Evolutionary conservation across 495 filamentous ascomycete species (phyloP).

Genomic region (Hyaloscypha bicolor): DNA sequence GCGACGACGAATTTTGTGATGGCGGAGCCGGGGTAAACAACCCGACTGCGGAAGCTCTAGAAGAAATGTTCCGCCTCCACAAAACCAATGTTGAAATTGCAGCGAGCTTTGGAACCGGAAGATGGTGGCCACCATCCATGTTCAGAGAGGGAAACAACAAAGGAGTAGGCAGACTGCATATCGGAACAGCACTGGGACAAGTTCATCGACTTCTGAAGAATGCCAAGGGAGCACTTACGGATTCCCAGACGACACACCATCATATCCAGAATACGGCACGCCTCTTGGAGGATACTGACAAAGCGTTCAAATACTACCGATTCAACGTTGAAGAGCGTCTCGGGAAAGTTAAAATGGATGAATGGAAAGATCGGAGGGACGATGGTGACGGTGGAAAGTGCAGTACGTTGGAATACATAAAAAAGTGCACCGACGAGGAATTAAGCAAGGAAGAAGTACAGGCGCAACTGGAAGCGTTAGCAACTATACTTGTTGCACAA

Average conservation of each 20-base stretch:
- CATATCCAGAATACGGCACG: not conserved
- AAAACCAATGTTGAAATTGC: not conserved
- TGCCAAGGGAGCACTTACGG: not conserved
- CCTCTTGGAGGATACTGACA: too few species aligned
- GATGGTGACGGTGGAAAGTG: not conserved
- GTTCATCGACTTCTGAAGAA: not conserved
- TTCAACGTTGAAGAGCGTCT: constrained; percentile 5
- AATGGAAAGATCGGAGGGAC: not conserved
- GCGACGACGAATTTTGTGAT: not conserved
- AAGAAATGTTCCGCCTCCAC: not conserved
- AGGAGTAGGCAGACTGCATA: not conserved
- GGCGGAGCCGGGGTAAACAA: not conserved
- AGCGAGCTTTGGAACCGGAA: constrained; percentile 5
- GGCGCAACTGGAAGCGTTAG: not conserved
- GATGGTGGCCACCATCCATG: not conserved
- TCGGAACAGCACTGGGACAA: not conserved
- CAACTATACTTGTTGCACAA: not conserved
- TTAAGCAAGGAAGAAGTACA: not conserved
- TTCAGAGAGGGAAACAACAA: constrained; percentile 1
- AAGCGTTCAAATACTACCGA: not conserved
- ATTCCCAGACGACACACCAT: not conserved
- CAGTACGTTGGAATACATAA: constrained; percentile 1
- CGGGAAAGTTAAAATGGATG: constrained; percentile 7
- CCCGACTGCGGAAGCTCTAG: not conserved
- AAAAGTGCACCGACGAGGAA: not conserved